Percentiles rank a stretch among this genome's conserved stretches.
phyloP scores from a whole-genome alignment of 805 yeast species.

The Spathaspora sp. region DNA sequence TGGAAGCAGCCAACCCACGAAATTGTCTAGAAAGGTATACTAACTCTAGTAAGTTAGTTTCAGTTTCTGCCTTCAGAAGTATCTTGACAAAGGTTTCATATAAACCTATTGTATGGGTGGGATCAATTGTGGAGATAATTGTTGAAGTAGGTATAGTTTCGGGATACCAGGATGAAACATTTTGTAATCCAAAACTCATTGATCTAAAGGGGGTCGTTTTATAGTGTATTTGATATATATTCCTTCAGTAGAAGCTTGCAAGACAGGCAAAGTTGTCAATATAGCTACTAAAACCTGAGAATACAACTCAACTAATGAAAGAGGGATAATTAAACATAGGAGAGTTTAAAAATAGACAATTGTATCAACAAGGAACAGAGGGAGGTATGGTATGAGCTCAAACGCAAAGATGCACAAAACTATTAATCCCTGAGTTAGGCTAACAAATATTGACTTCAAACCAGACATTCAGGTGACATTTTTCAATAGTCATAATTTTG shows the following conservation, averaged over 20 bases:
- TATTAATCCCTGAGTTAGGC: too few relatives aligned
- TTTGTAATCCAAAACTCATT: background rate
- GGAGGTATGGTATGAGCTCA: too few relatives aligned
- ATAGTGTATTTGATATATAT: background rate
- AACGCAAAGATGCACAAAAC: too few relatives aligned
- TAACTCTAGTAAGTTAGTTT: constrained; percentile 14
- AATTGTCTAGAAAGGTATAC: constrained; percentile 15
- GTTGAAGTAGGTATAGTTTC: constrained; percentile 18
- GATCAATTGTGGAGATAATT: constrained; percentile 18
- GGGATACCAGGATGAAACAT: constrained; percentile 10
- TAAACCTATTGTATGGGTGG: constrained; percentile 20
- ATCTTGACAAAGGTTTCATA: constrained; percentile 6
- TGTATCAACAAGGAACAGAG: too few relatives aligned
- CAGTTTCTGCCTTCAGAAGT: constrained; percentile 15
- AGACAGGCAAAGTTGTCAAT: too few relatives aligned
- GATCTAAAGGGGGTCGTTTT: background rate
- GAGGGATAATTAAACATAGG: too few relatives aligned
- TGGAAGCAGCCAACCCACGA: constrained; percentile 31
- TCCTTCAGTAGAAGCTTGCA: too few relatives aligned
- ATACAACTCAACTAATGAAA: background rate
- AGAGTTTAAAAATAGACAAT: too few relatives aligned
- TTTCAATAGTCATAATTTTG: too few relatives aligned
- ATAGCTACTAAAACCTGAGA: background rate
- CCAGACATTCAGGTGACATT: too few relatives aligned
- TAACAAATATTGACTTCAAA: too few relatives aligned